Conservation (phyloP, 768 basidiomycete genomes). For the Rossbeevera mucosa region DNA sequence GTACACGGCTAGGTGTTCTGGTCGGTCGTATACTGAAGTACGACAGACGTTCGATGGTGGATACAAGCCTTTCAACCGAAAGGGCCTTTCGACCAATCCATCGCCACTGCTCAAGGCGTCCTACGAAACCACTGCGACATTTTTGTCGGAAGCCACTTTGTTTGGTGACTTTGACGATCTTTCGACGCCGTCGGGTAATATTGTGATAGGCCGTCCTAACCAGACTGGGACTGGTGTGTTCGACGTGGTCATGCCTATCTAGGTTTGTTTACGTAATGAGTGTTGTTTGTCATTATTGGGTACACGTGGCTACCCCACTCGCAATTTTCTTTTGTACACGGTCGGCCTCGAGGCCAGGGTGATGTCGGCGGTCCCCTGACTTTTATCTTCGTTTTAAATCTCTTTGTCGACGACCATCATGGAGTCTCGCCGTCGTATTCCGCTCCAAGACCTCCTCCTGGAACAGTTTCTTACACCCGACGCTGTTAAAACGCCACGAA, state of each 20-base stretch:
- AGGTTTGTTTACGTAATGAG: slow-evolving; percentile 2
- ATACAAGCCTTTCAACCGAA: slow-evolving; percentile 97
- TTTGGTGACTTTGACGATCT: slow-evolving; percentile 95
- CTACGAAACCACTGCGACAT: slow-evolving; percentile 91
- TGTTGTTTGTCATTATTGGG: slow-evolving; percentile 26
- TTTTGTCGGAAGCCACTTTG: slow-evolving; percentile 91
- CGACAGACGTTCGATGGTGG: slow-evolving; percentile 92
- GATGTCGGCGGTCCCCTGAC: slow-evolving; percentile 26
- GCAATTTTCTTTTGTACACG: slow-evolving; percentile 14
- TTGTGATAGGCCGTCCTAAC: slow-evolving; percentile 85
- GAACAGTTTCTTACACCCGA: slow-evolving; percentile 46
- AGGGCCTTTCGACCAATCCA: slow-evolving; percentile 86
- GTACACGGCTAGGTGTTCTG: slow-evolving; percentile 20
- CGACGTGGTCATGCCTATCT: slow-evolving; percentile 65
- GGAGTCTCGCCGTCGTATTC: slow-evolving; percentile 36
- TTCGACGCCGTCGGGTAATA: slow-evolving; percentile 82
- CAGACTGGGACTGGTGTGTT: slow-evolving; percentile 94
- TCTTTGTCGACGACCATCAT: slow-evolving; percentile 14
- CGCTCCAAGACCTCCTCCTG: slow-evolving; percentile 58
- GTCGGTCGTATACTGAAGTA: not conserved
- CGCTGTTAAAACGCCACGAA: slow-evolving; percentile 25
- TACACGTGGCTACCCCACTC: slow-evolving; percentile 1
- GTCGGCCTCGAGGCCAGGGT: slow-evolving; percentile 19
- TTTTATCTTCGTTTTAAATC: slow-evolving; percentile 11
- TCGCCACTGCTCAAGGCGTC: slow-evolving; percentile 98